These are phyloP conservation scores for Xylaria cubensis DNA, from an alignment of 495 filamentous ascomycete genomes.

Conservation along the genomic window DNA sequence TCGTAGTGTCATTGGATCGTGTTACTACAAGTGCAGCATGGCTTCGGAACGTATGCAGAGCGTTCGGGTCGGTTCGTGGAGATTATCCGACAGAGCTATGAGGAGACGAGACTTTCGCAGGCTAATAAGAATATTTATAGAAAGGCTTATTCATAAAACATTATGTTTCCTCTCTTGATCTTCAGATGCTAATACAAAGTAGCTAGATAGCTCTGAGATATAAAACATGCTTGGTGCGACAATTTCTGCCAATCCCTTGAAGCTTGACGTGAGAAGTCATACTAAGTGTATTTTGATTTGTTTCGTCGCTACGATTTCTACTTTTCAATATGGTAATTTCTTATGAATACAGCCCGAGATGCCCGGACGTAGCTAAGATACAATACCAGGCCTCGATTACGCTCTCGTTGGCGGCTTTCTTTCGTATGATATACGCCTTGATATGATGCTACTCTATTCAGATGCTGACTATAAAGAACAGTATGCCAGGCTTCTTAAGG, in stretches of 20 bases:
- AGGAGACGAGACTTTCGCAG: not conserved
- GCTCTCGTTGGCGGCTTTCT: conserved; percentile 47
- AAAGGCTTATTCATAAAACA: not conserved
- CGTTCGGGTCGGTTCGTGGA: not conserved
- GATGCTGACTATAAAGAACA: not conserved
- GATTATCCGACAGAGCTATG: conserved; percentile 9
- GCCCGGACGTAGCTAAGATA: conserved; percentile 2
- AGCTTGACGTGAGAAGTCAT: conserved; percentile 41
- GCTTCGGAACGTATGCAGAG: not conserved
- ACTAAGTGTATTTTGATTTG: conserved; percentile 45
- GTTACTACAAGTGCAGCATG: conserved; percentile 2
- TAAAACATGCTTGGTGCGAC: conserved; percentile 33
- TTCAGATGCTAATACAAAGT: not conserved
- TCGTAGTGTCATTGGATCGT: not conserved
- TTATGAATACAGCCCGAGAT: not conserved
- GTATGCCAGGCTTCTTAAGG: conserved; percentile 54
- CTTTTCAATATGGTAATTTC: conserved; percentile 43
- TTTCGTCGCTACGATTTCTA: conserved; percentile 44
- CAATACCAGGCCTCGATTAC: conserved; percentile 40
- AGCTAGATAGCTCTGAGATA: not conserved
- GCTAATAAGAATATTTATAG: conserved; percentile 5
- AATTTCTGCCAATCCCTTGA: conserved; percentile 41
- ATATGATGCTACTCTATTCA: not conserved
- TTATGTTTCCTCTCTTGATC: not conserved
- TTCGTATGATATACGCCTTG: conserved; percentile 27